These are phyloP conservation scores for Malus domestica DNA, from an alignment of 306 rosid genomes.

Conservation along the genomic window ASM211411v1 NC_041798.1:33619001-33619500, in stretches of 20 bases:
- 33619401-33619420: neutral
- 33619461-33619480: neutral
- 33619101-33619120: slow-evolving; percentile 60
- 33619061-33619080: neutral
- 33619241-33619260: slow-evolving; percentile 7
- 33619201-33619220: slow-evolving; percentile 93
- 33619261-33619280: slow-evolving; percentile 8
- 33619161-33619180: slow-evolving; percentile 86
- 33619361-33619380: slow-evolving; percentile 73
- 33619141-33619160: slow-evolving; percentile 99
- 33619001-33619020: neutral
- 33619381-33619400: neutral
- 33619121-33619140: slow-evolving; percentile 59
- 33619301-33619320: slow-evolving; percentile 82
- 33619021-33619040: neutral
- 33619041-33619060: neutral
- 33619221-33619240: slow-evolving; percentile 11
- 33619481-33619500: neutral
- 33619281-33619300: slow-evolving; percentile 8
- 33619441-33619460: neutral
- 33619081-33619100: slow-evolving; percentile 41
- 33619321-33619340: slow-evolving; percentile 70
- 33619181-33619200: slow-evolving; percentile 98
- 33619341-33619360: slow-evolving; percentile 82
- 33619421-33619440: neutral